Evolutionary conservation across 108 stramenopile species (phyloP).

Genomic region (Fistulifera pelliculosa): DNA sequence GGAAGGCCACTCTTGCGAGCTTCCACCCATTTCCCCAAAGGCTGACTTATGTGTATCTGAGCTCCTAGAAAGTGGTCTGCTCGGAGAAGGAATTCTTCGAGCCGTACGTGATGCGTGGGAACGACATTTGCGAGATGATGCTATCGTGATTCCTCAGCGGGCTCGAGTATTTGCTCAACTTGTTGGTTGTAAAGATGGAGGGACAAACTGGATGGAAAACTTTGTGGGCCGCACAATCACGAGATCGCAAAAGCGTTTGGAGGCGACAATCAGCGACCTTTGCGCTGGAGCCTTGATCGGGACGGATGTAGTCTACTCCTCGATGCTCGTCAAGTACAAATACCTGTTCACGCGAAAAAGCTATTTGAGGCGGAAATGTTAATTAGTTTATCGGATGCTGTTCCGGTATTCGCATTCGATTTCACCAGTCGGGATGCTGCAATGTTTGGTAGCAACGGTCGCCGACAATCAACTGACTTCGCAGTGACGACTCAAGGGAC

Average conservation of each 20-base stretch:
- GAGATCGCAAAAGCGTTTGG: too few relatives aligned
- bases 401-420: constrained; percentile 44
- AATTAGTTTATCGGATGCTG: constrained; percentile 10
- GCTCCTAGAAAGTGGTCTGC: constrained; percentile 66
- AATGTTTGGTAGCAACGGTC: constrained; percentile 34
- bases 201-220: neutral
- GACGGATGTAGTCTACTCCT: neutral
- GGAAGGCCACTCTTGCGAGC: constrained; percentile 62
- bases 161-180: constrained; percentile 60
- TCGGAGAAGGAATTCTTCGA: constrained; percentile 73
- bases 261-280: neutral
- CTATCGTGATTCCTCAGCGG: constrained; percentile 57
- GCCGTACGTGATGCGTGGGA: constrained; percentile 75
- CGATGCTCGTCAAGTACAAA: constrained; percentile 14
- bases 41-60: constrained; percentile 69
- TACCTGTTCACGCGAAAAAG: constrained; percentile 27
- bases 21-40: constrained; percentile 6
- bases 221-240: constrained; percentile 23
- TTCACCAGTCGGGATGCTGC: constrained; percentile 36
- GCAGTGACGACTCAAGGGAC: neutral
- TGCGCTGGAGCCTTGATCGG: neutral
- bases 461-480: constrained; percentile 8
- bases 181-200: constrained; percentile 15
- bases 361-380: neutral
- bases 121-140: constrained; percentile 22